Evolutionary conservation across 169 alveolate genomes (phyloP).

Genomic region (Babesia bigemina): DNA sequence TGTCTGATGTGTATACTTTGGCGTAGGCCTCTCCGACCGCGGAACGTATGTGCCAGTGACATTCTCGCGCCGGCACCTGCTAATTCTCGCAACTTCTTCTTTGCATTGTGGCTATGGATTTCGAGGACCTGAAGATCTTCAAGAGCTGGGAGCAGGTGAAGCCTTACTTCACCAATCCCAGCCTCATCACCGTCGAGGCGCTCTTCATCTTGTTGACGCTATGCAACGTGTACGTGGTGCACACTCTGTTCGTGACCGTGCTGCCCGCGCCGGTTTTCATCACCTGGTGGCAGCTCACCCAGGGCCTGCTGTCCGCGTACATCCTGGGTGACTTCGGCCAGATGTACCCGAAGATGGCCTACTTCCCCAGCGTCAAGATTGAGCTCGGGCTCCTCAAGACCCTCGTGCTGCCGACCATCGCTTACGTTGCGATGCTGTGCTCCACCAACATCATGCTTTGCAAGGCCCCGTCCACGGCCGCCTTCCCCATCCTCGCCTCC

Average conservation of each 20-base stretch:
- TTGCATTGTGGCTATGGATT: conserved; percentile 21
- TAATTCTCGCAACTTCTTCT: background rate
- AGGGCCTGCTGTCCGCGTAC: conserved; percentile 90
- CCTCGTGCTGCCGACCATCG: conserved; percentile 84
- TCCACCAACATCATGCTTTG: conserved; percentile 87
- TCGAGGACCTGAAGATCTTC: conserved; percentile 52
- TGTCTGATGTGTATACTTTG: background rate
- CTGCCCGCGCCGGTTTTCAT: conserved; percentile 89
- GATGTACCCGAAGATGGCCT: conserved; percentile 83
- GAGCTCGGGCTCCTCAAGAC: conserved; percentile 78
- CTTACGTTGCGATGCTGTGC: conserved; percentile 86
- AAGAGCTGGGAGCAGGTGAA: conserved; percentile 81
- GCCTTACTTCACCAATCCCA: conserved; percentile 85
- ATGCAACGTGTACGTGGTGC: conserved; percentile 89
- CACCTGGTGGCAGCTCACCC: conserved; percentile 92
- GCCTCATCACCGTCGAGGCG: conserved; percentile 83
- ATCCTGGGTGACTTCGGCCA: conserved; percentile 88
- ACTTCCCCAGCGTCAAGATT: conserved; percentile 84
- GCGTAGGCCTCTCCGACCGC: conserved; percentile 11
- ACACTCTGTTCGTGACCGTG: conserved; percentile 87
- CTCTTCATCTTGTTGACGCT: conserved; percentile 85
- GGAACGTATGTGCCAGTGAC: conserved; percentile 8
- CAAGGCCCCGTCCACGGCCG: conserved; percentile 88
- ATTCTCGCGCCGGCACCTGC: conserved; percentile 7
- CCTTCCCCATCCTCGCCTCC: conserved; percentile 89